These are phyloP conservation scores for Mycena rebaudengoi DNA, from an alignment of 768 basidiomycete species.

Conservation along the genomic window DNA sequence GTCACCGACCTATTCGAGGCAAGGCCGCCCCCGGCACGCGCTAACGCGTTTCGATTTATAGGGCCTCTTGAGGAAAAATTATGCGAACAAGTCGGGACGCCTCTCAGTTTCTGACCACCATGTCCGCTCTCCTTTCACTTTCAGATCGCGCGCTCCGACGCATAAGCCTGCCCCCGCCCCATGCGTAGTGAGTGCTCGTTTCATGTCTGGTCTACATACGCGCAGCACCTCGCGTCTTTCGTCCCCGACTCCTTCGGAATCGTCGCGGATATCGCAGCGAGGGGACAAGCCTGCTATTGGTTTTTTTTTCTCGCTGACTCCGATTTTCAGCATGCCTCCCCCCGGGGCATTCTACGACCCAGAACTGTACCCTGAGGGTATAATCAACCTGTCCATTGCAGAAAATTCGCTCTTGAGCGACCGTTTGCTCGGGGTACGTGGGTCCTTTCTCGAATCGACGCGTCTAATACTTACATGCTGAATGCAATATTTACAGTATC, in stretches of 20 bases:
- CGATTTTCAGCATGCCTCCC: constrained; percentile 1
- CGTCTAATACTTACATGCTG: not conserved
- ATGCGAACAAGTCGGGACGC: too few species aligned
- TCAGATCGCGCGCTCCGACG: constrained; percentile 22
- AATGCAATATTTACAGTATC: not conserved
- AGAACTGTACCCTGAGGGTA: constrained; percentile 20
- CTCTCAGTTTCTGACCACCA: too few species aligned
- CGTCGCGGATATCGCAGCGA: too few species aligned
- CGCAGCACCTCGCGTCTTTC: not conserved
- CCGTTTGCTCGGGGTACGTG: constrained; percentile 21
- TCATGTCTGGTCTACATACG: not conserved
- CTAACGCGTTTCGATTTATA: too few species aligned
- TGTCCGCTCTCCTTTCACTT: constrained; percentile 5
- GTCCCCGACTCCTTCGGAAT: not conserved
- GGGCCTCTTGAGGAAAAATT: too few species aligned
- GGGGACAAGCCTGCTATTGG: not conserved
- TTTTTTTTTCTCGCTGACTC: not conserved
- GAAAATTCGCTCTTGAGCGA: constrained; percentile 26
- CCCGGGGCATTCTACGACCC: constrained; percentile 20
- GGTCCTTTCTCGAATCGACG: not conserved
- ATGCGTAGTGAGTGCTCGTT: constrained; percentile 21
- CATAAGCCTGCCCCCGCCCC: constrained; percentile 12
- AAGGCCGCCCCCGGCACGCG: too few species aligned
- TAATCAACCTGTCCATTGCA: constrained; percentile 27
- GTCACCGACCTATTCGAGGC: too few species aligned